Evolutionary conservation across 768 basidiomycete genomes (phyloP), one percentile per base, ranked within the genome.

Genomic region (Amanita pseudoporphyria): DNA sequence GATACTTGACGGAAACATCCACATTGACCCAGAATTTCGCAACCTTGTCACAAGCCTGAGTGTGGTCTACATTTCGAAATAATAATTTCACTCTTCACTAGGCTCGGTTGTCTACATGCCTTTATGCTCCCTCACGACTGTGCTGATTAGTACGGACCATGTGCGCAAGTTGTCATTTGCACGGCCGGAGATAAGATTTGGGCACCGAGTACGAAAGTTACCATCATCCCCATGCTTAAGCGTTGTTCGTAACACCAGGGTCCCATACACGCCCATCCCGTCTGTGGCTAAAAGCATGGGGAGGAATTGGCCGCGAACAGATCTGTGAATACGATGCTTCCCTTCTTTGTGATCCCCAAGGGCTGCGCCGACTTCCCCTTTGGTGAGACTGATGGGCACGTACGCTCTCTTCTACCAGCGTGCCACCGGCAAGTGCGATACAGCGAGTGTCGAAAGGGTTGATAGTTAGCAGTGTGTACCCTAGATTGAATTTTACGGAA

Each of bases 241-340:
- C 13, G 87, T 92, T 14, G 83, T 76, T 49, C 96, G 77, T 45
- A 93, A 62, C 53, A 44, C 76, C 75, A 37, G 94, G 73, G 67
- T 99, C 96, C 93, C 95, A 99, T 30, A 97, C 82, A 57, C 92
- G 60, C 98, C 96, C 3, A 94, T 97, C 4, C 80, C 92, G 9
- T 87, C 94, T 2, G 87, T 91, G 0, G 89, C 79, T 10, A 83
- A n/a, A 88, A 79, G 7, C 78, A 79, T 6, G 77, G 72, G 3
- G 76, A 74, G 4, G 70, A 74, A 0, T 80, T 76, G 9, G 82
- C 71, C 4, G 30, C 48, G 6, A 33, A 10, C 16, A 94, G 67
- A 57, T 93, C 89, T 21, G 93, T 75, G 60, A 95, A 97, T 44
- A 74, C 77, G 31, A 94, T 74, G 83, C 81, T 67, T 97, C 95